A percentile compares a stretch with the other conserved stretches of the same genome.
Evolutionary conservation across 1,284 basidiomycete genomes (phyloP).

Genomic region (Boletus sp.): DNA sequence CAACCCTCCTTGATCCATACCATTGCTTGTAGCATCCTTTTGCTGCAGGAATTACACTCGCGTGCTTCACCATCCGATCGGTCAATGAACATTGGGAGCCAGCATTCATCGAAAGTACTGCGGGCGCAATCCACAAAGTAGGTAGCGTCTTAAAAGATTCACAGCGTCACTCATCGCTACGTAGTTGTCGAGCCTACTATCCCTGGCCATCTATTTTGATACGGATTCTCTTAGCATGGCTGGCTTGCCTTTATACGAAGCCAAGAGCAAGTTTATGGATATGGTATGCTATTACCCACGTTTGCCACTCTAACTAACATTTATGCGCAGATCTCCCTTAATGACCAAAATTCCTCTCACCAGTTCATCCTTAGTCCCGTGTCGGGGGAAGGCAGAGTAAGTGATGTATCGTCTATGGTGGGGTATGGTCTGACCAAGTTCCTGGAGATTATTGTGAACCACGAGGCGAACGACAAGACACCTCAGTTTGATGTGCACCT

Average conservation of each 20-base stretch:
- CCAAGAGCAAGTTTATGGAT: constrained; percentile 75
- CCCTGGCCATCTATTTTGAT: constrained; percentile 94
- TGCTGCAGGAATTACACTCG: constrained; percentile 89
- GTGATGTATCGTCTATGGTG: constrained; percentile 22
- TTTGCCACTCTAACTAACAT: constrained; percentile 4
- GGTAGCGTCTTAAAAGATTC: background rate
- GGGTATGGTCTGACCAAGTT: constrained; percentile 4
- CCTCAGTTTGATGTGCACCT: constrained; percentile 91
- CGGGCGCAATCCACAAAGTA: constrained; percentile 90
- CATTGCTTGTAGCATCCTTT: constrained; percentile 77
- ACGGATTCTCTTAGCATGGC: constrained; percentile 87
- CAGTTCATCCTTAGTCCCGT: constrained; percentile 98
- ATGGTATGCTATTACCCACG: constrained; percentile 50
- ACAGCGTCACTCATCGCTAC: constrained; percentile 10
- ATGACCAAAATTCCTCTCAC: constrained; percentile 59
- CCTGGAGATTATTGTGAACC: constrained; percentile 77
- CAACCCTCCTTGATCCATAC: background rate
- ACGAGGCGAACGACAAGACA: constrained; percentile 67
- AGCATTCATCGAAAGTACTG: constrained; percentile 92
- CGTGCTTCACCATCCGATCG: constrained; percentile 91
- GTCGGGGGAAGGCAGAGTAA: constrained; percentile 87
- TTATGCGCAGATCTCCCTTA: constrained; percentile 61
- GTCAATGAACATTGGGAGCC: constrained; percentile 91
- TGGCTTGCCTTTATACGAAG: constrained; percentile 64
- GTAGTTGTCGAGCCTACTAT: constrained; percentile 84